Evolutionary conservation across 2,329 filamentous ascomycete species (phyloP), one percentile per base, ranked within the genome.

Genomic region (Neofusicoccum ribis): DNA sequence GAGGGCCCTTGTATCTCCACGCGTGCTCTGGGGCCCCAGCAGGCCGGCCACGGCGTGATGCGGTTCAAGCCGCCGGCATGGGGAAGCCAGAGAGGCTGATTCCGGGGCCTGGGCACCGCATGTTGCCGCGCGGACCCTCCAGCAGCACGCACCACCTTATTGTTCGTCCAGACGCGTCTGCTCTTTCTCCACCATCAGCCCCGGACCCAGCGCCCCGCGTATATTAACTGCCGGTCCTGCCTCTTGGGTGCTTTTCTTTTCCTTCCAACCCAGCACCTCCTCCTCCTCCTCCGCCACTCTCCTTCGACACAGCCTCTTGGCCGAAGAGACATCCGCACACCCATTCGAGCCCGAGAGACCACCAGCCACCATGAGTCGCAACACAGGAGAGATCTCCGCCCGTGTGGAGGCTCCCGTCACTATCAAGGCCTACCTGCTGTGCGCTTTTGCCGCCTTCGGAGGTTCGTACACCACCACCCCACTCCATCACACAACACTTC

Each of bases 331-430:
- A 61, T 9, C 15, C 4, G 17, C 37, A 34, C 47, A 31, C 37
- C 14, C 39, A 9, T 17, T 44, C 23, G 23, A 23, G 12, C 15
- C 39, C 6, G 12, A n/a, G 15, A 17, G 14, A 27, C 41, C 15
- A 23, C 14, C 27, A 43, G 15, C 43, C 20, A 56, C 31, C 43
- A 64, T 64, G 63, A 56, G 41, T 37, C 64, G 64, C 82, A 65
- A 70, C 78, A 54, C 61, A 12, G 63, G 52, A 9, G 49, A 46
- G 6, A 17, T 63, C 17, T 44, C 17, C 69, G 77, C 76, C 70
- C 84, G 84, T 70, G 80, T 89, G 70, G 81, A 83, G 73, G 81
- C 81, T 39, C 81, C 81, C 3, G 79, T 82, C 52, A 83, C 80
- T 5, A 70, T 78, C 66, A 80, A 80, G 67, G 80, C 79, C 63